phyloP scores from a whole-genome alignment of 2,329 filamentous ascomycete genomes.

The Colletotrichum paranaense region DNA sequence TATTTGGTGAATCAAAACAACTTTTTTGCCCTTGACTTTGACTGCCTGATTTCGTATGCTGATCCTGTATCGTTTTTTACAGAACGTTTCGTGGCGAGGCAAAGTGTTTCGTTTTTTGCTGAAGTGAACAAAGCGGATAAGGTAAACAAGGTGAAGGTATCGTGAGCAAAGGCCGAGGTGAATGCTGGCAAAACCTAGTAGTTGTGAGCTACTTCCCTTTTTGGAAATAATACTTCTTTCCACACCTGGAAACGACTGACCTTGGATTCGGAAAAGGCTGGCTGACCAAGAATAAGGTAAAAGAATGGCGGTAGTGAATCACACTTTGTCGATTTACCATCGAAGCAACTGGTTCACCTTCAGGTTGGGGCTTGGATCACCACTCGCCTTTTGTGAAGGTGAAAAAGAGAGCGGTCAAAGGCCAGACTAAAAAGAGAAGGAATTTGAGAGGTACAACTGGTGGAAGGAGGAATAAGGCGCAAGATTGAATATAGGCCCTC shows the following conservation, averaged over 20 bases:
- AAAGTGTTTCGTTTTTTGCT: not conserved
- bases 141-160: not conserved
- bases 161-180: not conserved
- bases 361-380: not conserved
- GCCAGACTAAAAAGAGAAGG: not conserved
- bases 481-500: not conserved
- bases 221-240: too few relatives aligned
- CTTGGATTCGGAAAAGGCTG: not conserved
- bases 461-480: not conserved
- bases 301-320: not conserved
- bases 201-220: not conserved
- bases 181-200: not conserved
- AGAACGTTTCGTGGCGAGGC: not conserved
- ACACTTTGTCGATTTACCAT: not conserved
- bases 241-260: not conserved
- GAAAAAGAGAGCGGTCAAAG: not conserved
- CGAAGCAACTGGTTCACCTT: not conserved
- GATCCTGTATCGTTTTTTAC: too few relatives aligned
- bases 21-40: not conserved
- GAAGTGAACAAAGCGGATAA: not conserved
- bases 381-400: not conserved
- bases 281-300: not conserved
- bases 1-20: not conserved
- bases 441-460: too few relatives aligned
- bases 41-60: too few relatives aligned